Evolutionary conservation across 2,329 filamentous ascomycete species (phyloP), one percentile per base, ranked within the genome.

Genomic region (Hypoxylon rubiginosum): DNA sequence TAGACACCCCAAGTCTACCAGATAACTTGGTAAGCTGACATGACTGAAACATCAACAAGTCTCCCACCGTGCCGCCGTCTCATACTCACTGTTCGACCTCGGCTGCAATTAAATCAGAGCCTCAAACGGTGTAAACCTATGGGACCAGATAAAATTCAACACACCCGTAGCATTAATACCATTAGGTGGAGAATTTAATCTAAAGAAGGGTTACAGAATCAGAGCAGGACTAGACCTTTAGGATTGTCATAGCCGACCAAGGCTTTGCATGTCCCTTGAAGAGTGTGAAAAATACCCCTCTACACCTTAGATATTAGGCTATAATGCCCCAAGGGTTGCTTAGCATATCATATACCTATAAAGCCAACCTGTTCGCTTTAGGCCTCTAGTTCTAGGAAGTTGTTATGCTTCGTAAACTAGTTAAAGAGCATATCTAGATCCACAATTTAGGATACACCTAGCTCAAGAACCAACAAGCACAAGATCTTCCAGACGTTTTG

Each of bases 221-320:
- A 8, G 41, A 45, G 19, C 41, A 45, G 4, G 13, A 21, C 41
- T 17, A 45, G 41, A 24, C 4, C 10, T 45, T 45, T 10, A 45
- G 41, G 41, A 17, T 45, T 45, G 41, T 45, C 17, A 5, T 21
- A 9, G 3, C 19, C 7, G 41, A 24, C 5, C 17, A 4, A 13
- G 41, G 41, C 41, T 10, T 45, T 24, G 41, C n/a, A 24, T 45
- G 41, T 45, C 41, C 41, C n/a, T 19, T 45, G 41, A 45, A 19
- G 41, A 45, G 4, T 45, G 41, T 24, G 41, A 21, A 24, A 24
- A 45, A 13, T 5, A 4, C 41, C 41, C 41, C 19, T n/a, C 39
- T 17, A 10, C 10, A 8, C 19, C 41, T 21, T 10, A 2, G 3
- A 10, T 21, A 24, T 45, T 17, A 45, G 41, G 24, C 19, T 45